These are phyloP conservation scores for Quercus aquifolioides DNA, from an alignment of 306 rosid genomes.

Conservation along the genomic window DNA sequence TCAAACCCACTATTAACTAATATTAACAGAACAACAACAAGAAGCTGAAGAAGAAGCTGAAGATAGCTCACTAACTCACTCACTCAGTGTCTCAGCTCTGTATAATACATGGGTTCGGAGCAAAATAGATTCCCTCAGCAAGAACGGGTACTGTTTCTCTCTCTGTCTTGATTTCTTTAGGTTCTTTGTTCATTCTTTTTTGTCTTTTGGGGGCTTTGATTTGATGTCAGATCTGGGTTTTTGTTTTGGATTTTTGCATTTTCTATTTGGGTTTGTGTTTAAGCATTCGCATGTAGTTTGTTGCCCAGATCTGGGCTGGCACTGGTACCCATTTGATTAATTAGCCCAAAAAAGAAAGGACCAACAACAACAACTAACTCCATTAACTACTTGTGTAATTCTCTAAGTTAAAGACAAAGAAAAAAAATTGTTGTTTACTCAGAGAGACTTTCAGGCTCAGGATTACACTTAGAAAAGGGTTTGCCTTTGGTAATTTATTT, in stretches of 20 bases:
- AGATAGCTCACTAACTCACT: not conserved
- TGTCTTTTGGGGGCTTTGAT: not conserved
- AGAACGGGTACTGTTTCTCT: slow-evolving; percentile 62
- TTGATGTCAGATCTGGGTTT: slow-evolving; percentile 59
- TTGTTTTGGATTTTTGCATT: slow-evolving; percentile 16
- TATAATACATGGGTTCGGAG: slow-evolving; percentile 71
- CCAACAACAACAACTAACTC: not conserved
- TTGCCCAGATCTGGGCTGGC: slow-evolving; percentile 2
- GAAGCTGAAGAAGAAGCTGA: not conserved
- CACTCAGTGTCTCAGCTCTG: not conserved
- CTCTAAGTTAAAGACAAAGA: not conserved
- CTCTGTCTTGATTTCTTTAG: not conserved
- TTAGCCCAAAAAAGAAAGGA: not conserved
- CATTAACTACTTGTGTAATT: not conserved
- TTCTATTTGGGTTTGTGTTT: not conserved
- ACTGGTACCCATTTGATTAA: not conserved
- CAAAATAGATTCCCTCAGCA: slow-evolving; percentile 86
- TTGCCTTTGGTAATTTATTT: not conserved
- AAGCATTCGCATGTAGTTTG: not conserved
- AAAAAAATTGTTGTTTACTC: not conserved
- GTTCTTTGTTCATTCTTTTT: not conserved
- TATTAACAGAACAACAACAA: not conserved
- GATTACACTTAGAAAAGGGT: not conserved
- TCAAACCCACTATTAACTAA: not conserved
- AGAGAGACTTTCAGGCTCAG: not conserved